Evolutionary conservation across 495 filamentous ascomycete genomes (phyloP).

Genomic region (Terfezia claveryi): DNA sequence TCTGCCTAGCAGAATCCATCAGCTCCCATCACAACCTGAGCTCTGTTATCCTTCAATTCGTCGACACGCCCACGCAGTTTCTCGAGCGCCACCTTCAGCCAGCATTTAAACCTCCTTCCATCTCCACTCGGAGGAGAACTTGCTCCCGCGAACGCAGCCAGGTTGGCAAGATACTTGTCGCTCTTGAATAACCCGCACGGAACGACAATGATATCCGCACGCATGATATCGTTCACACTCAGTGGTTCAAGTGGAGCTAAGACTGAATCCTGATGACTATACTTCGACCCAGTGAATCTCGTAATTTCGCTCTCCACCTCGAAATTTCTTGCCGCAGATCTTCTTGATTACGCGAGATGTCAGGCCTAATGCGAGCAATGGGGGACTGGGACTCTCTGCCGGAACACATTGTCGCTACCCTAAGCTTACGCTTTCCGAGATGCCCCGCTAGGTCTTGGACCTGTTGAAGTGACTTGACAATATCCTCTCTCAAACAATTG

Average conservation of each 20-base stretch:
- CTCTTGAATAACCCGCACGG: constrained; percentile 27
- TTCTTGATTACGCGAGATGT: constrained; percentile 22
- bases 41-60: constrained; percentile 7
- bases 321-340: constrained; percentile 16
- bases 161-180: constrained; percentile 26
- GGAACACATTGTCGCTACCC: constrained; percentile 58
- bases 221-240: constrained; percentile 25
- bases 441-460: constrained; percentile 19
- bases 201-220: constrained; percentile 35
- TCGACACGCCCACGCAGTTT: constrained; percentile 26
- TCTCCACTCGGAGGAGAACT: constrained; percentile 22
- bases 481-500: constrained; percentile 14
- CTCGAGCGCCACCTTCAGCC: constrained; percentile 28
- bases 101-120: constrained; percentile 33
- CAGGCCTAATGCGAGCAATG: constrained; percentile 43
- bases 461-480: constrained; percentile 8
- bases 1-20: neutral
- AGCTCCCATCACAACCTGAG: constrained; percentile 4
- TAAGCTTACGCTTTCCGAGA: constrained; percentile 27
- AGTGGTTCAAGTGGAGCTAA: constrained; percentile 19
- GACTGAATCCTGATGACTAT: constrained; percentile 27
- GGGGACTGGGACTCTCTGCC: constrained; percentile 69
- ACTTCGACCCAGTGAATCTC: constrained; percentile 32
- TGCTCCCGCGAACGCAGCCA: constrained; percentile 32
- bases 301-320: constrained; percentile 35